Percentiles rank a stretch among this genome's conserved stretches.
These are phyloP conservation scores for Vanderwaltozyma tropicalis DNA, from an alignment of 805 yeast species.

Conservation along the genomic window DNA sequence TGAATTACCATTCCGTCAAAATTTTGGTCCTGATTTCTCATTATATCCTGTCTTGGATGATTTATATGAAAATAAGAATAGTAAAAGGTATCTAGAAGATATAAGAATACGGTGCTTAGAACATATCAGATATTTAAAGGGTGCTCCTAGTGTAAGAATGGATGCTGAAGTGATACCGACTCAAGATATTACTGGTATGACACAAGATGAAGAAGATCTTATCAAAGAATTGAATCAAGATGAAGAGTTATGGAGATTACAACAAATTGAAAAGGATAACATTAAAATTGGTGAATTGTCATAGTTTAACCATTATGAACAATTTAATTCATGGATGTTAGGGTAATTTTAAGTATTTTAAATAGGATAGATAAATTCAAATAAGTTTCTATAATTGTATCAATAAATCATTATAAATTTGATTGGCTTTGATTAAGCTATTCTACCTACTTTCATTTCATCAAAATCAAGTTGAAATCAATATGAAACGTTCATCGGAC, in stretches of 20 bases:
- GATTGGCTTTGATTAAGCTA: neutral
- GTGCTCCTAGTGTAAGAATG: conserved; percentile 94
- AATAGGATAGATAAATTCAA: neutral
- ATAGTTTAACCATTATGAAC: too few relatives aligned
- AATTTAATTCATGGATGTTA: neutral
- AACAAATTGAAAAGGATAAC: conserved; percentile 32
- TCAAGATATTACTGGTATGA: conserved; percentile 32
- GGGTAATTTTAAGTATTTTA: neutral
- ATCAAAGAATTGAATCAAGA: conserved; percentile 26
- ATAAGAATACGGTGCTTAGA: conserved; percentile 68
- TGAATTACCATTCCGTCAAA: conserved; percentile 61
- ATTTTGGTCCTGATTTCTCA: conserved; percentile 86
- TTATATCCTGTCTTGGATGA: conserved; percentile 78
- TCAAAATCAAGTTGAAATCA: too few relatives aligned
- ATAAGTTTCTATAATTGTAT: neutral
- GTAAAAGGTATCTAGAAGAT: conserved; percentile 72
- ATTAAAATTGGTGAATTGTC: conserved; percentile 28
- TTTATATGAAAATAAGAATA: conserved; percentile 74
- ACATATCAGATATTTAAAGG: conserved; percentile 67
- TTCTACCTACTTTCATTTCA: too few relatives aligned
- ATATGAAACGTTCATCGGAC: too few relatives aligned
- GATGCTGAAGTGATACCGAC: conserved; percentile 71
- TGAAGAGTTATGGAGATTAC: conserved; percentile 25
- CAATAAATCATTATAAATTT: neutral
- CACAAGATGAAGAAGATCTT: conserved; percentile 33